Conservation (phyloP, 352 stramenopile species). For the Phytophthora capsici region DNA sequence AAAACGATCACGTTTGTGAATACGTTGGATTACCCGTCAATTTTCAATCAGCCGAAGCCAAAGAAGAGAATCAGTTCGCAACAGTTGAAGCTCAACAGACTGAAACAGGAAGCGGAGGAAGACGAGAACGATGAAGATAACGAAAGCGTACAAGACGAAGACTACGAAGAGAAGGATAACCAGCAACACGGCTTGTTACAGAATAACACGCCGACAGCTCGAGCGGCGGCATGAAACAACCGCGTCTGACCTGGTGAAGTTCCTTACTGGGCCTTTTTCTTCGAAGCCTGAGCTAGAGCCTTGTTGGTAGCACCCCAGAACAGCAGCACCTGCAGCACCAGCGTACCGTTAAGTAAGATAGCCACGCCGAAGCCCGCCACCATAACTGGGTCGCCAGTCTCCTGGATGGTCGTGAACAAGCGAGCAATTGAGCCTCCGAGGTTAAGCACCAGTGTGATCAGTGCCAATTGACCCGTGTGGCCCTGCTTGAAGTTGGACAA, state of each 20-base stretch:
- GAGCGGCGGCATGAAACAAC: slow-evolving; percentile 26
- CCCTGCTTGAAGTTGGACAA: slow-evolving; percentile 90
- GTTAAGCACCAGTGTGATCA: slow-evolving; percentile 88
- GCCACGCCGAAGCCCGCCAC: slow-evolving; percentile 73
- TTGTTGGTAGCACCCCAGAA: slow-evolving; percentile 88
- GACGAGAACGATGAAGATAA: slow-evolving; percentile 41
- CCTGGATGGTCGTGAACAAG: slow-evolving; percentile 89
- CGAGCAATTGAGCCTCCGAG: slow-evolving; percentile 80
- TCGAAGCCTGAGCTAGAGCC: slow-evolving; percentile 55
- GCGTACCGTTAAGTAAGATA: slow-evolving; percentile 77
- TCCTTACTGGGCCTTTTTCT: slow-evolving; percentile 77
- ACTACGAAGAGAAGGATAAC: slow-evolving; percentile 34
- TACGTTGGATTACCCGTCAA: slow-evolving; percentile 57
- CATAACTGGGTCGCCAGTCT: slow-evolving; percentile 82
- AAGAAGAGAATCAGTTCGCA: slow-evolving; percentile 61
- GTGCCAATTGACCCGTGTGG: slow-evolving; percentile 88
- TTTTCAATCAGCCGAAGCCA: slow-evolving; percentile 71
- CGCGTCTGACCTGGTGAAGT: not conserved
- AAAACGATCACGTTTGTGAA: slow-evolving; percentile 90
- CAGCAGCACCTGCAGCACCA: slow-evolving; percentile 82
- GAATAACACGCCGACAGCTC: slow-evolving; percentile 17
- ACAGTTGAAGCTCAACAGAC: slow-evolving; percentile 36
- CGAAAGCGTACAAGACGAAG: slow-evolving; percentile 35
- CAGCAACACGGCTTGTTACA: slow-evolving; percentile 39
- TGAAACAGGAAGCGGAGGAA: slow-evolving; percentile 38